Evolutionary conservation across 805 yeast species (phyloP).

Genomic region (Monosporozyma solicola): DNA sequence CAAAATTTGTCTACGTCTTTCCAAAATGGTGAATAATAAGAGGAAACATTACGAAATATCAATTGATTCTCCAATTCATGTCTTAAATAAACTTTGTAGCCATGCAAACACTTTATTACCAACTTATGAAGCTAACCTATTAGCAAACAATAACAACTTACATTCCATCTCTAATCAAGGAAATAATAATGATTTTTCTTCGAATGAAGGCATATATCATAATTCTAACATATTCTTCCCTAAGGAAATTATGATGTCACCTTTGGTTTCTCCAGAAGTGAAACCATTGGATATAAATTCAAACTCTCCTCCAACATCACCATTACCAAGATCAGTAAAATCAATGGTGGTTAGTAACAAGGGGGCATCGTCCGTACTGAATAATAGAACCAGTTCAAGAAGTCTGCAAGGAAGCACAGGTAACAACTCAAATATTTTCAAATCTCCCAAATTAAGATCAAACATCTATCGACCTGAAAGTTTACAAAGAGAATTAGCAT

Average conservation of each 20-base stretch:
- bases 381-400: not conserved
- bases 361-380: not conserved
- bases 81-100: constrained; percentile 66
- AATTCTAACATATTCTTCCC: constrained; percentile 36
- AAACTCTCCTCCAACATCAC: constrained; percentile 7
- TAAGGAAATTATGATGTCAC: constrained; percentile 32
- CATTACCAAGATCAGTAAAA: constrained; percentile 6
- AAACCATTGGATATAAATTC: constrained; percentile 9
- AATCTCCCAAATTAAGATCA: constrained; percentile 32
- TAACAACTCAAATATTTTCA: constrained; percentile 6
- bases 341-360: not conserved
- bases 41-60: constrained; percentile 90
- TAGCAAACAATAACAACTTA: not conserved
- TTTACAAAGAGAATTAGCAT: constrained; percentile 38
- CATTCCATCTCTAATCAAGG: not conserved
- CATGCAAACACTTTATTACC: constrained; percentile 75
- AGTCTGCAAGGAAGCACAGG: not conserved
- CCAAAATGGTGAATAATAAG: constrained; percentile 55
- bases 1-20: constrained; percentile 74
- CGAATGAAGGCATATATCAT: constrained; percentile 14
- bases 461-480: constrained; percentile 49
- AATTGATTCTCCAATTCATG: constrained; percentile 89
- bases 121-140: constrained; percentile 42
- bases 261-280: constrained; percentile 44
- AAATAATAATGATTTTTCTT: not conserved